phyloP scores from a whole-genome alignment of 208 protist species.

The Vickermania ingenoplastis region DNA sequence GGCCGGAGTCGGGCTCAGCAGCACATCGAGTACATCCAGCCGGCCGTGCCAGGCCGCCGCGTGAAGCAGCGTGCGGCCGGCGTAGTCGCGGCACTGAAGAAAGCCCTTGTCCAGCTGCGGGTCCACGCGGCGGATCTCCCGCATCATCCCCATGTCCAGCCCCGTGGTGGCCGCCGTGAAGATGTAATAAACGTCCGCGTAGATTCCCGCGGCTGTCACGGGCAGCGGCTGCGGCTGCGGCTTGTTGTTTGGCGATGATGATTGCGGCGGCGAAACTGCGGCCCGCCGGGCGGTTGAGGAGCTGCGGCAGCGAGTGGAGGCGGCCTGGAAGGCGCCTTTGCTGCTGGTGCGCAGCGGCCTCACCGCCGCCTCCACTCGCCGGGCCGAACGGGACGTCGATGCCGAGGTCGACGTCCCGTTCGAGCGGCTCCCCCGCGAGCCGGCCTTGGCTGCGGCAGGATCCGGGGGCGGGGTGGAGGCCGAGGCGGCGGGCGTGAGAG shows the following conservation, averaged over 20 bases:
- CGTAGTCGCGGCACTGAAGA: slow-evolving; percentile 52
- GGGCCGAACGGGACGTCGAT: not conserved
- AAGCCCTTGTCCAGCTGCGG: slow-evolving; percentile 57
- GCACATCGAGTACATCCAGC: slow-evolving; percentile 42
- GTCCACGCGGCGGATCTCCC: slow-evolving; percentile 42
- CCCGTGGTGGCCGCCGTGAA: slow-evolving; percentile 33
- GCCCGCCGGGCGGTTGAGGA: not conserved
- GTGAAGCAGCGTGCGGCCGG: slow-evolving; percentile 68
- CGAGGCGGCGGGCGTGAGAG: not conserved
- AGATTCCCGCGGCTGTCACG: slow-evolving; percentile 12
- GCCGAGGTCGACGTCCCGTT: not conserved
- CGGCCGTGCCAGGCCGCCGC: slow-evolving; percentile 70
- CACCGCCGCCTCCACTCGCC: not conserved
- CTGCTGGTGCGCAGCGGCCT: not conserved
- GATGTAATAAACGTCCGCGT: slow-evolving; percentile 28
- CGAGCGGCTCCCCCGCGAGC: not conserved
- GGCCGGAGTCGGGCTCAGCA: slow-evolving; percentile 32
- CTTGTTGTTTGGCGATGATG: not conserved
- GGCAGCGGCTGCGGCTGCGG: not conserved
- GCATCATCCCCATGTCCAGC: slow-evolving; percentile 28
- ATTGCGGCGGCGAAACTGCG: too few species aligned
- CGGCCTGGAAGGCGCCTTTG: not conserved
- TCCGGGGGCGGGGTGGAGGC: not conserved
- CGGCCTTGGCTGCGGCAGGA: not conserved
- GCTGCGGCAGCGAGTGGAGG: not conserved